A percentile compares a stretch with the other conserved stretches of the same genome.
Conservation (phyloP, 495 filamentous ascomycete species). For the Xylaria flabelliformis region DNA sequence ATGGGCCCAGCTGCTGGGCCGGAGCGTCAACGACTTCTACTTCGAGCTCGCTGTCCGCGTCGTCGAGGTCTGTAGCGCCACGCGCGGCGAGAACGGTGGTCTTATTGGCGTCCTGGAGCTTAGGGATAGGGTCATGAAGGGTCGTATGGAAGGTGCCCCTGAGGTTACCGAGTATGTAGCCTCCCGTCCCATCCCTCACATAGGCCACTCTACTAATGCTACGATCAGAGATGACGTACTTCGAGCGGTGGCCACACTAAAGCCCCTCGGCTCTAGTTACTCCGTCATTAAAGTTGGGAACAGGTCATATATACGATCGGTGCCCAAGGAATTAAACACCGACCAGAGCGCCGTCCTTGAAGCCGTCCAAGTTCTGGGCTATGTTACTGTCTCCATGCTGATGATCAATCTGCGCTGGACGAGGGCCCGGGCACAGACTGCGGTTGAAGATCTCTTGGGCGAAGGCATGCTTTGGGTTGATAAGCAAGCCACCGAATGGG, state of each 20-base stretch:
- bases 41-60: conserved; percentile 94
- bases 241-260: conserved; percentile 84
- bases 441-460: conserved; percentile 86
- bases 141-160: conserved; percentile 73
- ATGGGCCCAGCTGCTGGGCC: conserved; percentile 91
- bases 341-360: conserved; percentile 94
- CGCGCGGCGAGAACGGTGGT: conserved; percentile 89
- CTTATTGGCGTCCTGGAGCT: conserved; percentile 86
- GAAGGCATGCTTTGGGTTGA: conserved; percentile 97
- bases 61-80: conserved; percentile 89
- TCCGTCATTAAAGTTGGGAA: conserved; percentile 79
- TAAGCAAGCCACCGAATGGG: conserved; percentile 80
- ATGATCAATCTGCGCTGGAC: conserved; percentile 90
- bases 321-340: conserved; percentile 94
- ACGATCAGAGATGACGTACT: conserved; percentile 80
- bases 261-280: conserved; percentile 88
- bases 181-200: not conserved
- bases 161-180: conserved; percentile 69
- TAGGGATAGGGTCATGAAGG: conserved; percentile 71
- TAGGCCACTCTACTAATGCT: not conserved
- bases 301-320: conserved; percentile 86
- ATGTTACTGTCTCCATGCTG: conserved; percentile 89
- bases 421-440: conserved; percentile 81
- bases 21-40: conserved; percentile 96
- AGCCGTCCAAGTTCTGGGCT: conserved; percentile 82